phyloP scores from a whole-genome alignment of 2,329 filamentous ascomycete species.

The Diaporthe helianthi region DNA sequence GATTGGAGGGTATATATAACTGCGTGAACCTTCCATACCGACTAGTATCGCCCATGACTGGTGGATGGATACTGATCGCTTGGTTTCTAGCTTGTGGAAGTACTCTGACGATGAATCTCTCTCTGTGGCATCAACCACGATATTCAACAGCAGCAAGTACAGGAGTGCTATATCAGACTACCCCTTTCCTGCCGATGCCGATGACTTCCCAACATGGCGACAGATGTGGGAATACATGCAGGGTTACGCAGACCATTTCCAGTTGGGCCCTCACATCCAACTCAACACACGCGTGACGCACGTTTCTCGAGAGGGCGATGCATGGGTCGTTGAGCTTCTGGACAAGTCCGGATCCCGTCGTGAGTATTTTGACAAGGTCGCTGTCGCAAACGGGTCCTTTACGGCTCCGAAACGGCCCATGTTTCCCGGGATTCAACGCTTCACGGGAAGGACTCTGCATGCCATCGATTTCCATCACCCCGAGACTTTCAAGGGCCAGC shows the following conservation, averaged over 20 bases:
- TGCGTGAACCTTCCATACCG: fast-evolving
- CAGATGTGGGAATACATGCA: slow-evolving; percentile 24
- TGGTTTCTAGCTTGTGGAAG: slow-evolving; percentile 26
- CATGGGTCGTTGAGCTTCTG: slow-evolving; percentile 2
- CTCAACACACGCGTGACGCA: slow-evolving; percentile 4
- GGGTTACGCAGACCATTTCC: slow-evolving; percentile 33
- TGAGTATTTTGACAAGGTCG: slow-evolving; percentile 12
- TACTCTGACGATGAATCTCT: slow-evolving; percentile 22
- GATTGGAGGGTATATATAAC: slow-evolving; percentile 19
- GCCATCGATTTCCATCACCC: slow-evolving; percentile 29
- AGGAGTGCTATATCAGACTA: slow-evolving; percentile 31
- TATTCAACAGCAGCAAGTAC: slow-evolving; percentile 34
- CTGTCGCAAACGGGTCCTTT: slow-evolving; percentile 15
- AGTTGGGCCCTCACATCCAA: slow-evolving; percentile 9
- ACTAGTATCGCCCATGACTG: fast-evolving
- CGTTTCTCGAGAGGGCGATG: neutral
- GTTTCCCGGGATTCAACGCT: slow-evolving; percentile 29
- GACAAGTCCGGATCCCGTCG: neutral
- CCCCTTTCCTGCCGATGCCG: slow-evolving; percentile 26
- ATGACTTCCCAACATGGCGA: slow-evolving; percentile 28
- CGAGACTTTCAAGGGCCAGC: slow-evolving; percentile 27
- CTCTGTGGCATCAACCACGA: slow-evolving; percentile 30
- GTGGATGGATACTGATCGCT: neutral
- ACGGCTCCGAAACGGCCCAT: slow-evolving; percentile 3
- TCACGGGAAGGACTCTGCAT: slow-evolving; percentile 27